phyloP scores from a whole-genome alignment of 2,329 filamentous ascomycete genomes.

The Colletotrichum ledebouriae region DNA sequence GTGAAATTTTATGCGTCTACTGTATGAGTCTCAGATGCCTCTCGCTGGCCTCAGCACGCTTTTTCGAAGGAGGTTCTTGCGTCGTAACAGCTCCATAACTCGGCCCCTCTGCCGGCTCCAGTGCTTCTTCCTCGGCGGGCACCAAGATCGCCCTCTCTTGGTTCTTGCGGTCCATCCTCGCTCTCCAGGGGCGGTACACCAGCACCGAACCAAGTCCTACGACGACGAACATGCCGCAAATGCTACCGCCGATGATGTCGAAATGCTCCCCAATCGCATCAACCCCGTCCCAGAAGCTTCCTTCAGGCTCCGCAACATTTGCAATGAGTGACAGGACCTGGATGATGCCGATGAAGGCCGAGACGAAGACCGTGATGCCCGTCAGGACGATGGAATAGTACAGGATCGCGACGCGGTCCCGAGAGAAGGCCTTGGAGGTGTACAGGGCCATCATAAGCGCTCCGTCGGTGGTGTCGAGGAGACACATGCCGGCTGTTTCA shows the following conservation, averaged over 20 bases:
- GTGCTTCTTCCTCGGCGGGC: constrained; percentile 27
- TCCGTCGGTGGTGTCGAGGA: constrained; percentile 92
- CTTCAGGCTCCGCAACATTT: constrained; percentile 80
- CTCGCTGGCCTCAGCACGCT: constrained; percentile 8
- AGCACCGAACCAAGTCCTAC: constrained; percentile 81
- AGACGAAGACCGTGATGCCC: constrained; percentile 84
- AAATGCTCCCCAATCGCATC: constrained; percentile 82
- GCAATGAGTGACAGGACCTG: constrained; percentile 85
- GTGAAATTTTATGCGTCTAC: neutral
- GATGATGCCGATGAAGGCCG: constrained; percentile 86
- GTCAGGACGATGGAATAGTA: constrained; percentile 95
- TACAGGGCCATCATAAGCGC: constrained; percentile 97
- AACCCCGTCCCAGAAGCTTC: constrained; percentile 92
- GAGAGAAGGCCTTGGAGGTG: constrained; percentile 81
- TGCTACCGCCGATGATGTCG: constrained; percentile 86
- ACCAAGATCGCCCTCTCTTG: constrained; percentile 9
- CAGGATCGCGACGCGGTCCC: constrained; percentile 88
- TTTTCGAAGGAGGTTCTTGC: constrained; percentile 16
- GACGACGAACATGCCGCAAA: constrained; percentile 87
- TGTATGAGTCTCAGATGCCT: constrained; percentile 5
- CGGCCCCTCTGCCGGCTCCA: constrained; percentile 46
- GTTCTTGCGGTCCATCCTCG: constrained; percentile 55
- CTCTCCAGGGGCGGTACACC: constrained; percentile 84
- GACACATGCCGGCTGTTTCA: constrained; percentile 85
- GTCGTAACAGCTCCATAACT: constrained; percentile 69